These are phyloP conservation scores for Lizonia empirigonia DNA, from an alignment of 2,329 filamentous ascomycete species.

Conservation along the genomic window DNA sequence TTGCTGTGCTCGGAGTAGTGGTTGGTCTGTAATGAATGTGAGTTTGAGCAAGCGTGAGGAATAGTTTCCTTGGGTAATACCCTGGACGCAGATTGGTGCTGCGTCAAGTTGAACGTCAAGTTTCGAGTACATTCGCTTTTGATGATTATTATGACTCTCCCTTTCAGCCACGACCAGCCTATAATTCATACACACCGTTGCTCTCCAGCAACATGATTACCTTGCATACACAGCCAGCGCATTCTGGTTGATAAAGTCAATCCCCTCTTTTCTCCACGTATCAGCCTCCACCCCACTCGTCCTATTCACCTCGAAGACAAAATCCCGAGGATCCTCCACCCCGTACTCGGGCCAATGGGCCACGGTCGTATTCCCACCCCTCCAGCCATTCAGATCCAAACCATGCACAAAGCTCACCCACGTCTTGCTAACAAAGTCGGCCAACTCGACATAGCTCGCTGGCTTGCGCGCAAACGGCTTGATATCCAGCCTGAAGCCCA, in stretches of 20 bases:
- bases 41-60: not conserved
- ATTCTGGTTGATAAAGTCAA: constrained; percentile 44
- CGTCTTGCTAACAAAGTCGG: constrained; percentile 45
- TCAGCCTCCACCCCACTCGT: constrained; percentile 44
- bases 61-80: not conserved
- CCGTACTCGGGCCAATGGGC: constrained; percentile 20
- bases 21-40: constrained; percentile 26
- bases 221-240: constrained; percentile 14
- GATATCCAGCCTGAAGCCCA: constrained; percentile 45
- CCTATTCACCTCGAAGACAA: constrained; percentile 51
- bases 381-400: constrained; percentile 37
- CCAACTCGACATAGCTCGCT: constrained; percentile 41
- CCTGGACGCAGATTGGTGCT: not conserved
- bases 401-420: constrained; percentile 51
- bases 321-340: constrained; percentile 39
- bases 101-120: not conserved
- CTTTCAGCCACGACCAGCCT: too few species aligned
- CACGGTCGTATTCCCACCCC: not conserved
- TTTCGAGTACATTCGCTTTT: too few species aligned
- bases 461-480: constrained; percentile 35
- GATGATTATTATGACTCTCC: too few species aligned
- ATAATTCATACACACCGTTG: too few species aligned
- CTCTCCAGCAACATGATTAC: not conserved
- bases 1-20: constrained; percentile 30
- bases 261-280: constrained; percentile 50